Percentiles rank a stretch among this genome's conserved stretches.
These are phyloP conservation scores for Colletotrichum plurivorum DNA, from an alignment of 2,329 filamentous ascomycete species.

Conservation along the genomic window DNA sequence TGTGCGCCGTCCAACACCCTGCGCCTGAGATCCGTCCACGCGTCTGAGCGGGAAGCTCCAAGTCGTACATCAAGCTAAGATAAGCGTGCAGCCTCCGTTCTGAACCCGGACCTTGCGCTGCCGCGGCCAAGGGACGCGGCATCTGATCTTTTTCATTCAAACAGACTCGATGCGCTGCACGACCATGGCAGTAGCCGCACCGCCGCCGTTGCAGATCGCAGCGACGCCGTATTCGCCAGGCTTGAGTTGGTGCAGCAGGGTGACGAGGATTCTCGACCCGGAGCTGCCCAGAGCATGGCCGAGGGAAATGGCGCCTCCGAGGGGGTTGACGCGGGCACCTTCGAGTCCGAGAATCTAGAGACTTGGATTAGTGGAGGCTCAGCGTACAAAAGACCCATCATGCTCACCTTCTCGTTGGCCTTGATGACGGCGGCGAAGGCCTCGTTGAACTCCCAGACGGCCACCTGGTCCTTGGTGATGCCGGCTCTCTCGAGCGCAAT, in stretches of 20 bases:
- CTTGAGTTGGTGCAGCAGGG: conserved; percentile 91
- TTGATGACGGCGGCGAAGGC: conserved; percentile 97
- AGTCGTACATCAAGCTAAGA: conserved; percentile 1
- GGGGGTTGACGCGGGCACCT: conserved; percentile 84
- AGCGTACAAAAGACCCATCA: not conserved
- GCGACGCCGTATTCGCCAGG: conserved; percentile 94
- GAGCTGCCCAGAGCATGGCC: conserved; percentile 96
- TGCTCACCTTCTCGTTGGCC: conserved; percentile 85
- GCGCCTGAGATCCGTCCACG: conserved; percentile 3
- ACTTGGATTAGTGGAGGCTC: conserved; percentile 30
- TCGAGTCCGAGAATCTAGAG: conserved; percentile 83
- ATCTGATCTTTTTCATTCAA: conserved; percentile 46
- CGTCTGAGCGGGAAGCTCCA: conserved; percentile 18
- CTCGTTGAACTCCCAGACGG: conserved; percentile 98
- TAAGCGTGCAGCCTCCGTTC: conserved; percentile 23
- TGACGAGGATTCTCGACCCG: conserved; percentile 90
- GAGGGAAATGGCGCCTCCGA: conserved; percentile 92
- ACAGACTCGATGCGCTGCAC: conserved; percentile 83
- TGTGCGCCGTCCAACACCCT: conserved; percentile 3
- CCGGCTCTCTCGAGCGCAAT: conserved; percentile 90
- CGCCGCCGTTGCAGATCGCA: conserved; percentile 97
- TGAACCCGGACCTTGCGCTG: not conserved
- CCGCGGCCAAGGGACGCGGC: not conserved
- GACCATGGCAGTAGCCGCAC: conserved; percentile 90
- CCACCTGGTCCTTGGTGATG: conserved; percentile 91